Base-by-base conservation (phyloP, 2,329 filamentous ascomycete genomes). In the Lachnellula arida region DNA sequence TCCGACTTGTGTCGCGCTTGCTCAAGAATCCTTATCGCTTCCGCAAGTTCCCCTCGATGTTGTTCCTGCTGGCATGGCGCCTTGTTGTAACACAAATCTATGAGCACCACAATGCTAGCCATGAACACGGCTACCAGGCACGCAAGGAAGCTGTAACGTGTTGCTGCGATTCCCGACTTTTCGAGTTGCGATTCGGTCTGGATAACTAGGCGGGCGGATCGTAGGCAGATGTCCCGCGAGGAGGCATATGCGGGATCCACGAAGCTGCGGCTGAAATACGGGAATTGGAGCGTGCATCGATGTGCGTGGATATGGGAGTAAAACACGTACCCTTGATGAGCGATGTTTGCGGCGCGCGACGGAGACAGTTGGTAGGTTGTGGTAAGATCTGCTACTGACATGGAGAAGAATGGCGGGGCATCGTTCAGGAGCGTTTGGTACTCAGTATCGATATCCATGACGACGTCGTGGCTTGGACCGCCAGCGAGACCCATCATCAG, bases 241-340 rank as follows among this genome's bases (percentile, higher is more conserved):
- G 61, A 63, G 9, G 57, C 56, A 46, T 69, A 71, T 7, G 62
- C 40, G 4, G 64, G 25, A 17, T 71, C 64, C 1, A 52, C 59
- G 4, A 60, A 60, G 1, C 57, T 61, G 34, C 58, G 66, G 12
- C 62, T 64, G 7, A 72, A 57, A 42, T 68, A 73, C 7, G 69
- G 70, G 5, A 73, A 56, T 52, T 74, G 72, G 8, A 74, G 56
- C 52, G 68, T 72, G 61, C 71, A 74, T 42, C 71, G 67, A 39
- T 70, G 69, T 1, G 68, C 57, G 44, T 72, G 60, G 7, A 71
- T 48, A 3, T 73, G 53, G 5, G 64, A 70, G 51, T 70, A 65
- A 14, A 73, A 51, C 17, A 69, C 65, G 46, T 72, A 72, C 39
- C 70, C 63, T 55, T 74, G 72, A 9, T 67, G 56, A 40, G 64